These are phyloP conservation scores for Starmerella vaccinii DNA, from an alignment of 805 yeast genomes.

Conservation along the genomic window DNA sequence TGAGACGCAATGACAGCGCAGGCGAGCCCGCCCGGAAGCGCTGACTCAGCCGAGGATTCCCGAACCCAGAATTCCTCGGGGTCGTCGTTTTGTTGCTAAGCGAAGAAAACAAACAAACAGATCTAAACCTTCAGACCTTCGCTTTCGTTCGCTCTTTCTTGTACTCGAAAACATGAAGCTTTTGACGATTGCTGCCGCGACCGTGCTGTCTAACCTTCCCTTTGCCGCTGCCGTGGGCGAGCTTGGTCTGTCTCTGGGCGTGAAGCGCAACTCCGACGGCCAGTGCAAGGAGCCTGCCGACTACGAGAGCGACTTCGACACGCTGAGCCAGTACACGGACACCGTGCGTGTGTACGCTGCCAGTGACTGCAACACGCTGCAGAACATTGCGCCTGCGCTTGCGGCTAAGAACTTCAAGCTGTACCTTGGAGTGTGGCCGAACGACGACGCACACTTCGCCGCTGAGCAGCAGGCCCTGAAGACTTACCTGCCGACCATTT, in stretches of 20 bases:
- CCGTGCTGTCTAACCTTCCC: constrained; percentile 34
- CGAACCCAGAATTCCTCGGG: constrained; percentile 11
- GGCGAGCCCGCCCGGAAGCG: too few relatives aligned
- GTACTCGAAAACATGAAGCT: constrained; percentile 25
- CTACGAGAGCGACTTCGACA: constrained; percentile 56
- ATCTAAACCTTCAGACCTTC: background rate
- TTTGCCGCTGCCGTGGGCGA: constrained; percentile 49
- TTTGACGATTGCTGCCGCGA: constrained; percentile 40
- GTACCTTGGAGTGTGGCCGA: constrained; percentile 90
- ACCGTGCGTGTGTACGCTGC: constrained; percentile 80
- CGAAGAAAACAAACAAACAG: constrained; percentile 6
- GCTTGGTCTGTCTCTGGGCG: constrained; percentile 83
- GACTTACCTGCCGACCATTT: constrained; percentile 59
- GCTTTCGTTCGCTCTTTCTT: background rate
- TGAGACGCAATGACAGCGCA: too few relatives aligned
- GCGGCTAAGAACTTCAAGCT: constrained; percentile 65
- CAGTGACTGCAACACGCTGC: constrained; percentile 86
- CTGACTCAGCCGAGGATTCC: background rate
- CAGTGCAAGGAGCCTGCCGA: constrained; percentile 65
- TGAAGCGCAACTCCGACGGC: constrained; percentile 55
- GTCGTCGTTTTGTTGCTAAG: constrained; percentile 3
- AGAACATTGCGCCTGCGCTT: constrained; percentile 77
- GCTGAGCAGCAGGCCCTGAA: constrained; percentile 66
- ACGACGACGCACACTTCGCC: constrained; percentile 63
- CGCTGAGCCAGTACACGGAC: constrained; percentile 48